These are phyloP conservation scores for Neopestalotiopsis sp. DNA, from an alignment of 2,329 filamentous ascomycete genomes.

Conservation along the genomic window DNA sequence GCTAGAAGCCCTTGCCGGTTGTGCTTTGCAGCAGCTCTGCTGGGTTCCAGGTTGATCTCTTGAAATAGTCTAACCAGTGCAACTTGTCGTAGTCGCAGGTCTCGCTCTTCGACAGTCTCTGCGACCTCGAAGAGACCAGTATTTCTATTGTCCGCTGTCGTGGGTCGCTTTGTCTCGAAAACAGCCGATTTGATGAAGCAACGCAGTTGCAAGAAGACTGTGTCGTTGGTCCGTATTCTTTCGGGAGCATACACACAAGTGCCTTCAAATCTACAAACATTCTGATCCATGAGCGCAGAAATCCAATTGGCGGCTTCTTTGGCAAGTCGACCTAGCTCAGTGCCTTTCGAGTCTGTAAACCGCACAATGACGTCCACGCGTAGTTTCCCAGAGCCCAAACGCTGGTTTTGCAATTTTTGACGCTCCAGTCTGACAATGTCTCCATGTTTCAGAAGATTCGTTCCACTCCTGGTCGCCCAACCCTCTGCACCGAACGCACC, in stretches of 20 bases:
- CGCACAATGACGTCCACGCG: conserved; percentile 87
- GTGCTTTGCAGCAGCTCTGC: conserved; percentile 73
- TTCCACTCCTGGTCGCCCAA: conserved; percentile 89
- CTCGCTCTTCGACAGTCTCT: conserved; percentile 85
- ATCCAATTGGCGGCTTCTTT: conserved; percentile 92
- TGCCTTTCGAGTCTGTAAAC: conserved; percentile 79
- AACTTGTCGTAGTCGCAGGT: conserved; percentile 82
- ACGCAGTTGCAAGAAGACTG: conserved; percentile 85
- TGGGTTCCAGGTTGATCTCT: conserved; percentile 83
- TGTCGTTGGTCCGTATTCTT: conserved; percentile 85
- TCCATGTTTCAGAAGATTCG: conserved; percentile 75
- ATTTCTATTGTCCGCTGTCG: conserved; percentile 71
- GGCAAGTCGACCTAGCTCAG: conserved; percentile 84
- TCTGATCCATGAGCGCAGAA: conserved; percentile 88
- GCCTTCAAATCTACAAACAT: conserved; percentile 85
- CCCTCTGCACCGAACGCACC: conserved; percentile 90
- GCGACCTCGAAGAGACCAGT: conserved; percentile 81
- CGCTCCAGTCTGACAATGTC: conserved; percentile 88
- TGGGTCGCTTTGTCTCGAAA: conserved; percentile 70
- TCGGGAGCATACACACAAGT: conserved; percentile 90
- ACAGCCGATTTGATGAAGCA: conserved; percentile 77
- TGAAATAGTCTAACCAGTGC: conserved; percentile 87
- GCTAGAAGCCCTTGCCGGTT: conserved; percentile 84
- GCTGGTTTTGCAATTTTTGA: conserved; percentile 71
- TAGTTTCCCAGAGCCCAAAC: conserved; percentile 48